A percentile compares a stretch with the other conserved stretches of the same genome.
These are phyloP conservation scores for Pyrenophora tritici-repentis DNA, from an alignment of 2,329 filamentous ascomycete species.

Conservation along the genomic window DNA sequence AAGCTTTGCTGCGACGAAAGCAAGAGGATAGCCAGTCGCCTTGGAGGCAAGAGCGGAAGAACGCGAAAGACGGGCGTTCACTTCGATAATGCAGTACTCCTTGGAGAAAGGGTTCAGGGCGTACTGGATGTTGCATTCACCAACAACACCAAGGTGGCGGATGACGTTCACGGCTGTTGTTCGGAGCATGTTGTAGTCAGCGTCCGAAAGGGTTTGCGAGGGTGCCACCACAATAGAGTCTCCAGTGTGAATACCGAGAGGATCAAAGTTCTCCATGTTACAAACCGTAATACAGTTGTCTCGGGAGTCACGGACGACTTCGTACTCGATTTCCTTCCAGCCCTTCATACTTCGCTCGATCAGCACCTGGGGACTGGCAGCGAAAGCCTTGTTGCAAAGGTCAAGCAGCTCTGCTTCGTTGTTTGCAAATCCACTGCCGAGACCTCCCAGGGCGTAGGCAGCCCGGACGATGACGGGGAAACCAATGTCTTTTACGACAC, in stretches of 20 bases:
- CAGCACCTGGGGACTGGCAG: conserved; percentile 91
- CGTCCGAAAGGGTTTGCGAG: conserved; percentile 93
- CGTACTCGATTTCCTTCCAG: conserved; percentile 99
- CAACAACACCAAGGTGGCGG: conserved; percentile 92
- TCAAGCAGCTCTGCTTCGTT: conserved; percentile 81
- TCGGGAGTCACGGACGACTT: conserved; percentile 91
- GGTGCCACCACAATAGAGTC: conserved; percentile 98
- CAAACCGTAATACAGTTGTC: conserved; percentile 99
- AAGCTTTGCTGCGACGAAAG: conserved; percentile 95
- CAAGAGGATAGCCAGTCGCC: conserved; percentile 93
- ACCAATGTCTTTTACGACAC: conserved; percentile 86
- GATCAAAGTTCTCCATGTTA: conserved; percentile 99
- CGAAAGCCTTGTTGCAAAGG: conserved; percentile 92
- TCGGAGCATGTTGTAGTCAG: conserved; percentile 99
- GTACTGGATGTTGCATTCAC: conserved; percentile 99
- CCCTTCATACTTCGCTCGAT: conserved; percentile 99
- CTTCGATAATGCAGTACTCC: conserved; percentile 99
- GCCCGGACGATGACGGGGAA: conserved; percentile 97
- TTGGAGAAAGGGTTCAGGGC: conserved; percentile 92
- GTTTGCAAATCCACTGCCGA: conserved; percentile 94
- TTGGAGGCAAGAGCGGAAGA: conserved; percentile 96
- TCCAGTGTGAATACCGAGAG: conserved; percentile 95
- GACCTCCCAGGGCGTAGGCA: conserved; percentile 91
- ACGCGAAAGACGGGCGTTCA: conserved; percentile 93
- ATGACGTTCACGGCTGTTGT: conserved; percentile 98